Conservation (phyloP, 208 protist species). For the Crithidia expoeki region DNA sequence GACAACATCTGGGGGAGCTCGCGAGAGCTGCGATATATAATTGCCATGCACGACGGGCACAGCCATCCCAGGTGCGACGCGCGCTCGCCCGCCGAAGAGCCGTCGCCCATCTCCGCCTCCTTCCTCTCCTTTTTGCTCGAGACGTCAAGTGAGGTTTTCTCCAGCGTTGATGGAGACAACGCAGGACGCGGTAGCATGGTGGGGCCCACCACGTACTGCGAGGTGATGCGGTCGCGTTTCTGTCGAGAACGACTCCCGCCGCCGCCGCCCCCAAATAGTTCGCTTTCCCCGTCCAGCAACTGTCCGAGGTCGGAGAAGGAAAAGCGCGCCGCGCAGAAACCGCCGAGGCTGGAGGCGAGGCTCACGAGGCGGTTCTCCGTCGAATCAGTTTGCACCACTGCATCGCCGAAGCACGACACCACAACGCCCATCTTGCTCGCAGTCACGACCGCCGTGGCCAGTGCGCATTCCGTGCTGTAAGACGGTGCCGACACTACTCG, state of each 20-base stretch:
- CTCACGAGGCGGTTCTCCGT: conserved; percentile 36
- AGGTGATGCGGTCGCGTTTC: conserved; percentile 56
- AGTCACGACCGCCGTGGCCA: conserved; percentile 54
- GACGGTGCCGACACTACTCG: conserved; percentile 18
- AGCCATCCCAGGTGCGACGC: conserved; percentile 65
- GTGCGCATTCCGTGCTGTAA: conserved; percentile 68
- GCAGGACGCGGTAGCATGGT: conserved; percentile 49
- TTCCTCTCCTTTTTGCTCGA: background rate
- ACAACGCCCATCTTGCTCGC: conserved; percentile 38
- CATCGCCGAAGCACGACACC: conserved; percentile 62
- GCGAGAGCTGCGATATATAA: conserved; percentile 38
- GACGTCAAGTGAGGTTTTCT: background rate
- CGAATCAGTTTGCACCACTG: conserved; percentile 15
- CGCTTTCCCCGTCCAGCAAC: conserved; percentile 35
- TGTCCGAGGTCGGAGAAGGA: conserved; percentile 33
- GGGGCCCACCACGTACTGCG: conserved; percentile 63
- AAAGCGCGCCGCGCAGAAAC: conserved; percentile 41
- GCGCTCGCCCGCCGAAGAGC: background rate
- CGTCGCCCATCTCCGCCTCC: background rate
- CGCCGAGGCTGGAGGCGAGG: conserved; percentile 45
- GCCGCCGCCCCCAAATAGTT: background rate
- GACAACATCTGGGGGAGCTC: conserved; percentile 27
- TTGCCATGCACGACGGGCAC: conserved; percentile 70
- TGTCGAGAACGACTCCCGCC: conserved; percentile 5
- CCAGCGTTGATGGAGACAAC: background rate